A percentile compares a stretch with the other conserved stretches of the same genome.
Conservation (phyloP, 805 yeast species). For the Saccharomyces jurei region DNA sequence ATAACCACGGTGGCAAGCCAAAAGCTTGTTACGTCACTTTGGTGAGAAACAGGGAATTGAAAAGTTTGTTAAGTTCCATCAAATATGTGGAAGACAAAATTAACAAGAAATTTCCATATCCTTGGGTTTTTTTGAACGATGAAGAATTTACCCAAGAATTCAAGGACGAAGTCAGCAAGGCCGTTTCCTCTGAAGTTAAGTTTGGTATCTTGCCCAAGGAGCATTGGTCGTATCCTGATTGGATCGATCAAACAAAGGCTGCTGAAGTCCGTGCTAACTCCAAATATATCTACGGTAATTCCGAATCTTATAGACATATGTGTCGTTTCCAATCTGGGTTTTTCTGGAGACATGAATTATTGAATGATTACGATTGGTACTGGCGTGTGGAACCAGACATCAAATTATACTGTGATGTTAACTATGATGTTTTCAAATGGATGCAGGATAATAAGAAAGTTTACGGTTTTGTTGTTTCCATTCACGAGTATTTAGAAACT, state of each 20-base stretch:
- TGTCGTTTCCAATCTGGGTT: conserved; percentile 83
- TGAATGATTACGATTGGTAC: conserved; percentile 71
- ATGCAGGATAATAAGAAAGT: conserved; percentile 68
- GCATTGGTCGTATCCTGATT: conserved; percentile 83
- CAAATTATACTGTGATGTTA: conserved; percentile 65
- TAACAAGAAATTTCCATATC: conserved; percentile 67
- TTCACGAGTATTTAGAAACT: conserved; percentile 62
- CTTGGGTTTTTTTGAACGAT: conserved; percentile 90
- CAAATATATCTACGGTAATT: conserved; percentile 64
- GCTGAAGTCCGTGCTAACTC: conserved; percentile 43
- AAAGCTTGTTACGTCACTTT: conserved; percentile 42
- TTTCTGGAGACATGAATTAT: conserved; percentile 62
- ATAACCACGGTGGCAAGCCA: conserved; percentile 16
- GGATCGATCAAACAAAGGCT: conserved; percentile 70
- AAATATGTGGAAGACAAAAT: conserved; percentile 71
- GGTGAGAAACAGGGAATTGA: conserved; percentile 61
- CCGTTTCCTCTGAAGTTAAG: conserved; percentile 59
- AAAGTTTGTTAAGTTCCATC: conserved; percentile 52
- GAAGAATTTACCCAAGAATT: conserved; percentile 67
- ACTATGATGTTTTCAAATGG: conserved; percentile 70
- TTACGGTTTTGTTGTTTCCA: conserved; percentile 70
- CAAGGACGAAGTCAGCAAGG: conserved; percentile 41
- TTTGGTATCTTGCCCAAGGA: conserved; percentile 68
- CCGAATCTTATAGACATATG: conserved; percentile 79
- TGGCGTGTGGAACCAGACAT: conserved; percentile 91